These are phyloP conservation scores for Barbatosphaeria neglecta DNA, from an alignment of 495 filamentous ascomycete species.

Conservation along the genomic window DNA sequence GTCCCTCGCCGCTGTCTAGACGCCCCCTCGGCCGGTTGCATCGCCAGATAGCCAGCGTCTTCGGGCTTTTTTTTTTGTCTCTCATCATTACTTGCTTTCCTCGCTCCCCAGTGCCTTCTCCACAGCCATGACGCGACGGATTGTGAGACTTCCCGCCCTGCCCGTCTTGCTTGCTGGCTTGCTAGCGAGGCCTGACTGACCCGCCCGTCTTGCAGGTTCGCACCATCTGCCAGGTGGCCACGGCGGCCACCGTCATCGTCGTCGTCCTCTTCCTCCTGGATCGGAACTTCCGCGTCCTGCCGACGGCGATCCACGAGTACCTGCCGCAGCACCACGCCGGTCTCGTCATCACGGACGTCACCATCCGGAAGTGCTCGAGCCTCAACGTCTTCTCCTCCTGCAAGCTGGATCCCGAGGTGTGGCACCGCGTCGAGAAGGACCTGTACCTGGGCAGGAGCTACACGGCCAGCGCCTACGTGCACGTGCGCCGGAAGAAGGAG, in stretches of 20 bases:
- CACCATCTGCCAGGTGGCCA: slow-evolving; percentile 67
- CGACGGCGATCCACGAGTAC: slow-evolving; percentile 68
- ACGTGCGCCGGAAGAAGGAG: slow-evolving; percentile 78
- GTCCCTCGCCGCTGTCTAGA: not conserved
- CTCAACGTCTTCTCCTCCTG: slow-evolving; percentile 70
- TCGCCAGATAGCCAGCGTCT: not conserved
- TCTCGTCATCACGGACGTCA: slow-evolving; percentile 79
- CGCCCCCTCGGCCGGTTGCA: not conserved
- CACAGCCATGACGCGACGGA: slow-evolving; percentile 34
- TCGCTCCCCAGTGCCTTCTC: not conserved
- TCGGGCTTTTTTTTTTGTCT: not conserved
- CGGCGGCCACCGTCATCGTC: slow-evolving; percentile 53
- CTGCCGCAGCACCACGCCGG: slow-evolving; percentile 74
- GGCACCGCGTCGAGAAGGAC: slow-evolving; percentile 87
- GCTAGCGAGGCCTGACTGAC: not conserved
- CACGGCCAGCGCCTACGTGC: slow-evolving; percentile 69
- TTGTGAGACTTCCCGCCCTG: slow-evolving; percentile 18
- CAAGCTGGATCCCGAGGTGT: slow-evolving; percentile 59
- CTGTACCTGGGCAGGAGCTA: slow-evolving; percentile 66
- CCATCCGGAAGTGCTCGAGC: slow-evolving; percentile 62
- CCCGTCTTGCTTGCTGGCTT: not conserved
- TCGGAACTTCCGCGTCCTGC: slow-evolving; percentile 68
- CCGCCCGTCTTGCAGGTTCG: slow-evolving; percentile 46
- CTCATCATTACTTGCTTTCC: too few species aligned
- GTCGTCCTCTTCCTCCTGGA: slow-evolving; percentile 67